Evolutionary conservation across 306 rosid genomes (phyloP), one percentile per base, ranked within the genome.

Genomic region (Vigna reflexopilosa): DNA sequence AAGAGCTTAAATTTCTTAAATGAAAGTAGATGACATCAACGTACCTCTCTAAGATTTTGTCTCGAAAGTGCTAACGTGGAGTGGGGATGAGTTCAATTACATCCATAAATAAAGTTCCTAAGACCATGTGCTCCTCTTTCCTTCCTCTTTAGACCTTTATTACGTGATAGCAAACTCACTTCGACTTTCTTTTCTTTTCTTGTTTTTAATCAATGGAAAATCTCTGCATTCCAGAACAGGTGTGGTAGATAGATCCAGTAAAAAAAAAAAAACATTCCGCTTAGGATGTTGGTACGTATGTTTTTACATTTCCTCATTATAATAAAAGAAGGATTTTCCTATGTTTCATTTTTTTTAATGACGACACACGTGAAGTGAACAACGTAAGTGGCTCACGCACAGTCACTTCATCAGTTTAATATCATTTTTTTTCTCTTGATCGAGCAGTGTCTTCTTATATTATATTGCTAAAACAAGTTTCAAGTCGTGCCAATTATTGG

Each of bases 61-160:
- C 5, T 57, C 13, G 13, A 44, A 32, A 45, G 62, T 19, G 44
- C 0, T 32, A 48, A 68, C 30, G 20, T 16, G 62, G 64, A 36
- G 30, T 42, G 19, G 19, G 54, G 44, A 32, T 57, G 62, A 1
- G 17, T 44, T 57, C 2, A 32, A 62, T 62, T 78, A 20, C 69
- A 69, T 47, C 17, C 10, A 15, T 54, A 57, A 58, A 57, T 57
- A 30, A 70, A 58, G 63, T 48, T 48, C 9, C 7, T 59, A 70
- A 32, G 34, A 59, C 24, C 78, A 71, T 40, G 20, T 59, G 77
- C 54, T 78, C 44, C 22, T 45, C 70, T 55, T 45, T 67, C 50
- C 59, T 67, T 77, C 61, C 7, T 22, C 47, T 40, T 69, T 58
- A 57, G 17, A 42, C 11, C 72, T 79, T 79, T 79, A 59, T 59